Conservation (phyloP, 1,139 yeast genomes). For the Pichia sp. region DNA sequence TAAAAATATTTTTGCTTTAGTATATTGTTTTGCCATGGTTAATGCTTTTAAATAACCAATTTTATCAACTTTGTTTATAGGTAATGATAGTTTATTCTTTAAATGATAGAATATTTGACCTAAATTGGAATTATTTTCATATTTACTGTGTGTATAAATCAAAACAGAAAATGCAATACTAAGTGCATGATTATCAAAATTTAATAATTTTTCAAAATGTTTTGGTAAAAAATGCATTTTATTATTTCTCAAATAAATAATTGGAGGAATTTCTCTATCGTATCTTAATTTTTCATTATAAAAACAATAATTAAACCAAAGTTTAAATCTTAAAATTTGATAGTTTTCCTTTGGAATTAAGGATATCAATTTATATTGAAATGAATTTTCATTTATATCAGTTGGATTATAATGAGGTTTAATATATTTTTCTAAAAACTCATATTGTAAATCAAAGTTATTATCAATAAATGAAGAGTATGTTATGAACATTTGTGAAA, state of each 20-base stretch:
- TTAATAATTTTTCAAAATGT: constrained; percentile 7
- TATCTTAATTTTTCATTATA: constrained; percentile 11
- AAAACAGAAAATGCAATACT: constrained; percentile 16
- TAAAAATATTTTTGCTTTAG: constrained; percentile 31
- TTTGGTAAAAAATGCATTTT: constrained; percentile 12
- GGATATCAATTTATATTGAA: constrained; percentile 12
- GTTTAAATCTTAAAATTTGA: constrained; percentile 7
- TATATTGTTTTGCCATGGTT: constrained; percentile 25
- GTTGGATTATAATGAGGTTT: constrained; percentile 7
- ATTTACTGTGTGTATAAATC: constrained; percentile 19
- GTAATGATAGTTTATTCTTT: constrained; percentile 12
- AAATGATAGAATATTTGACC: constrained; percentile 13
- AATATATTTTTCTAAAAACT: constrained; percentile 9
- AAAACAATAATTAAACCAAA: constrained; percentile 15
- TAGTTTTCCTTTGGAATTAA: constrained; percentile 6
- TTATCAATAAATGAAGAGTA: not conserved
- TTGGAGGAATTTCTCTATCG: constrained; percentile 12
- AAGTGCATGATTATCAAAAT: not conserved
- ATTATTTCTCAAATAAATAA: constrained; percentile 13
- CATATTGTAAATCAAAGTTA: constrained; percentile 4
- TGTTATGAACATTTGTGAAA: constrained; percentile 5
- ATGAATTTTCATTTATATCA: constrained; percentile 5
- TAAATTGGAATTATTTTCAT: constrained; percentile 11
- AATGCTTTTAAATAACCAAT: constrained; percentile 33
- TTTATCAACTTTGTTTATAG: constrained; percentile 16